Evolutionary conservation across 2,329 filamentous ascomycete species (phyloP).

Genomic region (Chaetomium globosum): DNA sequence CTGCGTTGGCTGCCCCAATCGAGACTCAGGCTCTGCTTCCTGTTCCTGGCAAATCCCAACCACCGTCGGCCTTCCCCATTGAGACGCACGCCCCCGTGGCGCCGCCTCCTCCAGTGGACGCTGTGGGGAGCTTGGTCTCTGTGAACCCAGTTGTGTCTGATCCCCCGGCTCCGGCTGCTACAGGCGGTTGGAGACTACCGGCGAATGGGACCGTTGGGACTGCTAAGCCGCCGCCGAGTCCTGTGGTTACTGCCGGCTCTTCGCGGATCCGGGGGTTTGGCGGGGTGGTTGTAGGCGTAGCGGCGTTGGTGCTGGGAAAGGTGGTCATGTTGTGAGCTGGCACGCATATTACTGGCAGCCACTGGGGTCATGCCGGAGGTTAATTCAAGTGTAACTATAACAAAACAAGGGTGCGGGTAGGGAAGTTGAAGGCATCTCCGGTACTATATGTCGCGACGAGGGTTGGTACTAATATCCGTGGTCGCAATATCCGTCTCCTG

Average conservation of each 20-base stretch:
- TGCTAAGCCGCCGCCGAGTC: neutral
- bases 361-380: too few relatives aligned
- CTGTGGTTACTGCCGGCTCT: constrained; percentile 13
- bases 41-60: neutral
- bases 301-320: neutral
- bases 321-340: constrained; percentile 4
- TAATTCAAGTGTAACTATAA: neutral
- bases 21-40: constrained; percentile 1
- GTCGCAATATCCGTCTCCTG: too few relatives aligned
- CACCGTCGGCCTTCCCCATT: too few relatives aligned
- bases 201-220: neutral
- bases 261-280: neutral
- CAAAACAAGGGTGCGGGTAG: neutral
- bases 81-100: neutral
- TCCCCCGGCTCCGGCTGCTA: neutral
- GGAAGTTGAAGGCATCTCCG: neutral
- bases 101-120: neutral
- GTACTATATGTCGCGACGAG: neutral
- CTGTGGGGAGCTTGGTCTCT: neutral
- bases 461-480: too few relatives aligned
- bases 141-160: neutral
- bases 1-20: neutral
- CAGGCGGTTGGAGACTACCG: neutral
- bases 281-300: neutral
- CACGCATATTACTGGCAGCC: neutral